Evolutionary conservation across 176 grass and related monocot genomes (phyloP).

Genomic region (bread wheat (Triticum aestivum)): IWGSC_CS_RefSeq_v2.1 NC_057813.1:377296329-377296828

Average conservation of each 20-base stretch:
- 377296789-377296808: constrained; percentile 35
- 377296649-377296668: constrained; percentile 34
- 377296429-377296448: background rate
- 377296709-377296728: constrained; percentile 76
- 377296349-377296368: background rate
- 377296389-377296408: background rate
- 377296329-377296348: background rate
- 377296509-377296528: constrained; percentile 63
- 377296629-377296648: constrained; percentile 38
- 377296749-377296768: constrained; percentile 59
- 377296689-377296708: constrained; percentile 82
- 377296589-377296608: constrained; percentile 72
- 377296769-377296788: constrained; percentile 77
- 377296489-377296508: constrained; percentile 21
- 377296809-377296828: constrained; percentile 19
- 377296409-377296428: background rate
- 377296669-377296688: constrained; percentile 43
- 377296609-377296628: constrained; percentile 54
- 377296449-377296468: background rate
- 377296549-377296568: constrained; percentile 54
- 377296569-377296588: constrained; percentile 52
- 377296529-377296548: constrained; percentile 56
- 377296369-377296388: background rate
- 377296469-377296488: background rate
- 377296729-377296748: constrained; percentile 58